A percentile compares a stretch with the other conserved stretches of the same genome.
phyloP scores from a whole-genome alignment of 495 filamentous ascomycete species.

The Annulohypoxylon nitens region DNA sequence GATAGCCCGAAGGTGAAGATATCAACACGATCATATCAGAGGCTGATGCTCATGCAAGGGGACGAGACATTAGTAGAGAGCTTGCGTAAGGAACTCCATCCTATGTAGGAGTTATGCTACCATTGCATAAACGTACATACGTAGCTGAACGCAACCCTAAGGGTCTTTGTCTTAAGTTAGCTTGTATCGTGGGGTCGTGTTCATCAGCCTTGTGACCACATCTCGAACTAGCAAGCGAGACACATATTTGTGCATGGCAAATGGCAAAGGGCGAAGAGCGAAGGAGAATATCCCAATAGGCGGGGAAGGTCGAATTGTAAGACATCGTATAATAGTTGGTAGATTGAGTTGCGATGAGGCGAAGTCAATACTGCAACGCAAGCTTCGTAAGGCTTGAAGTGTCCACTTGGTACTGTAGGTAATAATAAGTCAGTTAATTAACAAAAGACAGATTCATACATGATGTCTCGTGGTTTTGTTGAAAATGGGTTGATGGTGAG shows the following conservation, averaged over 20 bases:
- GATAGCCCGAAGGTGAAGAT: background rate
- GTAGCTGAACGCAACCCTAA: constrained; percentile 20
- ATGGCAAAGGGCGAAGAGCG: background rate
- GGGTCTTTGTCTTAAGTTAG: constrained; percentile 18
- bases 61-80: background rate
- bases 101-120: constrained; percentile 6
- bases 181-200: background rate
- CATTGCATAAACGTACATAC: constrained; percentile 16
- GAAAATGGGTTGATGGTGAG: constrained; percentile 31
- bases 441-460: background rate
- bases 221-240: background rate
- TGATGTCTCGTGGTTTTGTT: constrained; percentile 29
- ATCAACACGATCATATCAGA: constrained; percentile 3
- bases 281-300: constrained; percentile 5
- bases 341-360: background rate
- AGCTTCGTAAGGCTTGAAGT: constrained; percentile 18
- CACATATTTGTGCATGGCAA: background rate
- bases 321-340: background rate
- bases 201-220: constrained; percentile 15
- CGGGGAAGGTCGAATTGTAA: background rate
- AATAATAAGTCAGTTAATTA: background rate
- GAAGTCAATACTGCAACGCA: background rate
- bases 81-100: constrained; percentile 1
- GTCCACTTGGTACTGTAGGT: background rate
- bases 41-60: constrained; percentile 1